A percentile compares a stretch with the other conserved stretches of the same genome.
Evolutionary conservation across 2,329 filamentous ascomycete genomes (phyloP).

Genomic region (Rachicladosporium sp.): DNA sequence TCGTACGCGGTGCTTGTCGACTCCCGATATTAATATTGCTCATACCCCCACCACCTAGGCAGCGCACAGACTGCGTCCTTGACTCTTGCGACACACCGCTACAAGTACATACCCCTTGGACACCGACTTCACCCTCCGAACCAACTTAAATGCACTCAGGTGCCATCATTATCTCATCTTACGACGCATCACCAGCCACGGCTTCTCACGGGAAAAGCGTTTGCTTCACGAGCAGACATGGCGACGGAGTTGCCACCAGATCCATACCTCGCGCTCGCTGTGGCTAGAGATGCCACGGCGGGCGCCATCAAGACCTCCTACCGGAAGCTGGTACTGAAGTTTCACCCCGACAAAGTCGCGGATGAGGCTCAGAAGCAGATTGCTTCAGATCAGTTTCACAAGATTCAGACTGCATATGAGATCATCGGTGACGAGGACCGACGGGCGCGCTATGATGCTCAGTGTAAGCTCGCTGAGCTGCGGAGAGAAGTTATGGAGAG

Average conservation of each 20-base stretch:
- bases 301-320: constrained; percentile 83
- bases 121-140: too few species aligned
- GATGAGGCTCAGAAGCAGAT: constrained; percentile 61
- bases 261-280: constrained; percentile 68
- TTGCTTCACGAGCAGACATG: constrained; percentile 4
- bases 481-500: constrained; percentile 42
- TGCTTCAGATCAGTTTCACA: constrained; percentile 81
- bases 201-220: background rate
- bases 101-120: too few species aligned
- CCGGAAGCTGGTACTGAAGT: constrained; percentile 75
- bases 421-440: constrained; percentile 66
- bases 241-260: constrained; percentile 42
- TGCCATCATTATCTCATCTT: too few species aligned
- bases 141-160: too few species aligned
- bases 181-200: too few species aligned
- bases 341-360: constrained; percentile 57
- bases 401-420: constrained; percentile 87
- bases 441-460: constrained; percentile 65
- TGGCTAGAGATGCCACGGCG: constrained; percentile 59
- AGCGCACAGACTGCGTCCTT: too few species aligned
- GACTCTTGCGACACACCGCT: too few species aligned
- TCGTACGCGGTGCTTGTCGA: too few species aligned
- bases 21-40: too few species aligned
- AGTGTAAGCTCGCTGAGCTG: constrained; percentile 54
- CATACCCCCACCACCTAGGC: too few species aligned